phyloP scores from a whole-genome alignment of 2,329 filamentous ascomycete species.

The Verticillium nonalfalfae region DNA sequence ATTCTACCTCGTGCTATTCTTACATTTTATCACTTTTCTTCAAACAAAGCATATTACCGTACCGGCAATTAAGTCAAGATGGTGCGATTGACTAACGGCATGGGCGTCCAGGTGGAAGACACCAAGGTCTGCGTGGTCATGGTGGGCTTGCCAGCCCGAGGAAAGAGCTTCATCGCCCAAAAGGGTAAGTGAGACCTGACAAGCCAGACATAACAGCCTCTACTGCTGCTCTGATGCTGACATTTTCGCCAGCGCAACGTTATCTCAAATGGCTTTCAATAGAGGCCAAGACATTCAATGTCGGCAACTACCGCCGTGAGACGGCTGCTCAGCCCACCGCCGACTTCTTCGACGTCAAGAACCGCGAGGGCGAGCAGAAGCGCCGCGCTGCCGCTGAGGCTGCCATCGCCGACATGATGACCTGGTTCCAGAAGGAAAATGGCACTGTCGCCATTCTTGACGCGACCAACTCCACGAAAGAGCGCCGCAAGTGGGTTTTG shows the following conservation, averaged over 20 bases:
- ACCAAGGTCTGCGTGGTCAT: constrained; percentile 97
- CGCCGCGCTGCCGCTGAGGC: constrained; percentile 85
- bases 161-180: constrained; percentile 96
- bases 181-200: constrained; percentile 69
- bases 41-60: constrained; percentile 2
- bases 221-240: constrained; percentile 11
- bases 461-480: constrained; percentile 93
- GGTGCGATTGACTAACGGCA: constrained; percentile 52
- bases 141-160: constrained; percentile 91
- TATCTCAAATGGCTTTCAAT: constrained; percentile 98
- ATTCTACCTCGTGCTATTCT: constrained; percentile 1
- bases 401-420: constrained; percentile 87
- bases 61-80: constrained; percentile 21
- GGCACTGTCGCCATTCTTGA: constrained; percentile 92
- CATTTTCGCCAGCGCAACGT: constrained; percentile 61
- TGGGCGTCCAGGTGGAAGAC: constrained; percentile 84
- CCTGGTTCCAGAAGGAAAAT: constrained; percentile 72
- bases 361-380: constrained; percentile 83
- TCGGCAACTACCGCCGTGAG: constrained; percentile 88
- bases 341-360: constrained; percentile 91
- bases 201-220: constrained; percentile 4
- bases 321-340: constrained; percentile 86
- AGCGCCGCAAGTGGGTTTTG: constrained; percentile 83
- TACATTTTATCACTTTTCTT: constrained; percentile 1
- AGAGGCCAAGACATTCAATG: constrained; percentile 91